Evolutionary conservation across 2,329 filamentous ascomycete species (phyloP).

Genomic region (Domatiomyces catenatus): DNA sequence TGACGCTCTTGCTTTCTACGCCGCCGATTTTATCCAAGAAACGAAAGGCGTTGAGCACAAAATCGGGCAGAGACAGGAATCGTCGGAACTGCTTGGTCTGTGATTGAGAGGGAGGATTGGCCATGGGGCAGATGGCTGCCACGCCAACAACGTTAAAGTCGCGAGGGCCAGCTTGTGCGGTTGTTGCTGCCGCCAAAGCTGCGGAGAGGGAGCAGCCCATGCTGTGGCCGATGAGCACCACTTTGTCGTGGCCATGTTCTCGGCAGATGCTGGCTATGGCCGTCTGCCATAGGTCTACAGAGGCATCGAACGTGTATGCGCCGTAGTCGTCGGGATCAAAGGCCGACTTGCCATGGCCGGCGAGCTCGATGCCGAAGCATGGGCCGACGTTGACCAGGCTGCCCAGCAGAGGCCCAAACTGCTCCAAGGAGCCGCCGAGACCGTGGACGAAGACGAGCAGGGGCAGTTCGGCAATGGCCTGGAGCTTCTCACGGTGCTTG

Average conservation of each 20-base stretch:
- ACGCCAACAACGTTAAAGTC: slow-evolving; percentile 56
- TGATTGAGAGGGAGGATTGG: slow-evolving; percentile 44
- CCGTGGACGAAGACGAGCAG: slow-evolving; percentile 86
- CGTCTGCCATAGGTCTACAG: slow-evolving; percentile 58
- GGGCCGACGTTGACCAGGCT: slow-evolving; percentile 71
- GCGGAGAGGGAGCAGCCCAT: slow-evolving; percentile 73
- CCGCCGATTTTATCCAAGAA: slow-evolving; percentile 68
- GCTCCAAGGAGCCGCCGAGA: slow-evolving; percentile 76
- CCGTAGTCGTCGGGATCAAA: slow-evolving; percentile 57
- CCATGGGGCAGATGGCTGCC: slow-evolving; percentile 65
- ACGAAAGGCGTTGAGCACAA: slow-evolving; percentile 60
- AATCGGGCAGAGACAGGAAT: slow-evolving; percentile 50
- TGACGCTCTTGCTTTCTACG: slow-evolving; percentile 59
- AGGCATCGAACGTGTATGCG: slow-evolving; percentile 62
- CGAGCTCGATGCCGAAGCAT: slow-evolving; percentile 76
- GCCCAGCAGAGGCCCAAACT: slow-evolving; percentile 67
- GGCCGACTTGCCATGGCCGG: slow-evolving; percentile 69
- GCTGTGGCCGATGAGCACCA: slow-evolving; percentile 43
- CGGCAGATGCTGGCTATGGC: slow-evolving; percentile 43
- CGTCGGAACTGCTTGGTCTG: slow-evolving; percentile 38
- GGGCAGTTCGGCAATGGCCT: slow-evolving; percentile 57
- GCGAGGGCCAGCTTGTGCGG: slow-evolving; percentile 10
- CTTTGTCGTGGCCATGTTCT: slow-evolving; percentile 10
- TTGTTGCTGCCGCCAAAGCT: slow-evolving; percentile 45
- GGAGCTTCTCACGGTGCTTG: slow-evolving; percentile 64